Percentiles rank a stretch among this genome's conserved stretches.
Evolutionary conservation across 768 basidiomycete genomes (phyloP).

Genomic region (Zangia roseola): DNA sequence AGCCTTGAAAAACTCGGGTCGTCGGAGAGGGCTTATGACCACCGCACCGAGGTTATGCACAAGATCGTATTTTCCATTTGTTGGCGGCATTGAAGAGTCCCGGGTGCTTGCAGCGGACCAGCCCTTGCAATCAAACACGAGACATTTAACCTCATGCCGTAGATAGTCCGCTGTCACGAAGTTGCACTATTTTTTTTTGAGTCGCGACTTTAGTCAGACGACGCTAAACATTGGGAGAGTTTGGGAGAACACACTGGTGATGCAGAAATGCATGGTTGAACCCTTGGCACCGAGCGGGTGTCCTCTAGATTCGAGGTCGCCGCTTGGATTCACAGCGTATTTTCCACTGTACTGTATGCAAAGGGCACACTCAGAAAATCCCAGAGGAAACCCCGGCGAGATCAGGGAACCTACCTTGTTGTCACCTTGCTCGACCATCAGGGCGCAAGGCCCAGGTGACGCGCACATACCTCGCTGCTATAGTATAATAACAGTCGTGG

Average conservation of each 20-base stretch:
- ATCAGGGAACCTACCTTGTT: conserved; percentile 59
- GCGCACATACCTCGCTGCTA: conserved; percentile 78
- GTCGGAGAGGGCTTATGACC: conserved; percentile 70
- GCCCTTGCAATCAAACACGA: conserved; percentile 50
- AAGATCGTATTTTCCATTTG: conserved; percentile 70
- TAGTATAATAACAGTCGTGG: conserved; percentile 88
- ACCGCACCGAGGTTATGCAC: conserved; percentile 84
- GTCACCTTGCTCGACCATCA: conserved; percentile 73
- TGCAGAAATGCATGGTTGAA: conserved; percentile 85
- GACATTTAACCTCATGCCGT: neutral
- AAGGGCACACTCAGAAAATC: neutral
- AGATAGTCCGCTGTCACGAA: conserved; percentile 67
- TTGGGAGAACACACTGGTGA: conserved; percentile 55
- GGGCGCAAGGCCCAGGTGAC: conserved; percentile 68
- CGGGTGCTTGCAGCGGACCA: conserved; percentile 79
- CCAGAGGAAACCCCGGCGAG: neutral
- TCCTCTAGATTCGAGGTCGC: conserved; percentile 84
- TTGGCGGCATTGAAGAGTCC: conserved; percentile 62
- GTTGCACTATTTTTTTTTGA: conserved; percentile 71
- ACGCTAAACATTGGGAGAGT: neutral
- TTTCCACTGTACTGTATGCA: conserved; percentile 72
- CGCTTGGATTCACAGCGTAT: conserved; percentile 81
- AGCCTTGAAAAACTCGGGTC: conserved; percentile 72
- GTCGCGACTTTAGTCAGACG: conserved; percentile 1
- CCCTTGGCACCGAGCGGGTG: conserved; percentile 85